These are phyloP conservation scores for Vinca major DNA, from an alignment of 305 asterid genomes.

Conservation along the genomic window DNA sequence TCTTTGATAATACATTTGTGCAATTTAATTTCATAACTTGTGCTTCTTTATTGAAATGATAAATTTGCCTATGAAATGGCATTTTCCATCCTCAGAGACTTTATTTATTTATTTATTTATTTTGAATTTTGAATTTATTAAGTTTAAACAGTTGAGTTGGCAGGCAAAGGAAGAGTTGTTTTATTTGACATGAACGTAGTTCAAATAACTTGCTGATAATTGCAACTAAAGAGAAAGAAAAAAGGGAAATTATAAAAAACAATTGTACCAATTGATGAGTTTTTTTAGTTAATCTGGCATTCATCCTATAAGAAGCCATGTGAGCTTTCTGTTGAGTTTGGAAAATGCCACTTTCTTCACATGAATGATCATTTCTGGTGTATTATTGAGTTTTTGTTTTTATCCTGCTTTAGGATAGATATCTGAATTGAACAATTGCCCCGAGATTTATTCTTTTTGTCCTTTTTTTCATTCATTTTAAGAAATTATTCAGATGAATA, in stretches of 20 bases:
- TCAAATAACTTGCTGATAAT: not conserved
- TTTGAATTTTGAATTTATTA: too few species aligned
- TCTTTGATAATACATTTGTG: not conserved
- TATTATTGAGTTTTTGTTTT: not conserved
- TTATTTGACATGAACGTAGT: not conserved
- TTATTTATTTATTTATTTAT: too few species aligned
- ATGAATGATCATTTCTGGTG: not conserved
- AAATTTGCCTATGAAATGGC: not conserved
- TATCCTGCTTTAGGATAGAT: not conserved
- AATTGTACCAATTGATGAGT: not conserved
- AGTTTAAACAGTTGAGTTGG: not conserved
- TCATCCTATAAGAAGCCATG: not conserved
- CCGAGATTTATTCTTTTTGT: not conserved
- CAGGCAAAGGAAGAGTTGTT: not conserved
- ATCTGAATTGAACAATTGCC: not conserved
- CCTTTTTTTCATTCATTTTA: not conserved
- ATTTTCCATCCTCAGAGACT: not conserved
- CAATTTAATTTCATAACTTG: not conserved
- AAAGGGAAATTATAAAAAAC: not conserved
- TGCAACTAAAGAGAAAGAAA: not conserved
- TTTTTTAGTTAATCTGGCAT: not conserved
- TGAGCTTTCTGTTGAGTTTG: not conserved
- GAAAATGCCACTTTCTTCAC: not conserved
- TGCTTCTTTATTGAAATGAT: not conserved
- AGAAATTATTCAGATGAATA: not conserved